phyloP scores from a whole-genome alignment of 345 rosid genomes.

The Firmiana major region DNA sequence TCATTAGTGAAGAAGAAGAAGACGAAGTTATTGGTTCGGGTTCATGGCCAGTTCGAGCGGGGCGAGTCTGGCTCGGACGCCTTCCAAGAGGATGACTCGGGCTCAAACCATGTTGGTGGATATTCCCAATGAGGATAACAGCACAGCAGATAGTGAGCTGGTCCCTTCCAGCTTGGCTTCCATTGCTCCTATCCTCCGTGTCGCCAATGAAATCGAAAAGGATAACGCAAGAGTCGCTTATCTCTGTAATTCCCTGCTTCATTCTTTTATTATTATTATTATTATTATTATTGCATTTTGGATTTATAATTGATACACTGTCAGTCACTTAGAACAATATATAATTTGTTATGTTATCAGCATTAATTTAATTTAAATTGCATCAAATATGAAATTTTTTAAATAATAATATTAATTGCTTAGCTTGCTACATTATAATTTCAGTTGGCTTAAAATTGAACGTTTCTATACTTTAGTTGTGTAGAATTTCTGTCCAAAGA shows the following conservation, averaged over 20 bases:
- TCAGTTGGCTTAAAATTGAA: no score
- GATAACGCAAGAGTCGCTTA: constrained; percentile 80
- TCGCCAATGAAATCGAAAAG: constrained; percentile 72
- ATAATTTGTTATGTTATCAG: no score
- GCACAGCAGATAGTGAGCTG: constrained; percentile 69
- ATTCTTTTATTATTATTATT: background rate
- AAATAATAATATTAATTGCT: no score
- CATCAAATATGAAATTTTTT: no score
- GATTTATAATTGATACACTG: background rate
- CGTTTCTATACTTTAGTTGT: no score
- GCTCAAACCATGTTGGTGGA: constrained; percentile 47
- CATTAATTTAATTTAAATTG: no score
- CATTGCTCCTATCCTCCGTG: constrained; percentile 79
- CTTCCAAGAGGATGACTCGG: constrained; percentile 46
- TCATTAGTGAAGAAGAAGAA: background rate
- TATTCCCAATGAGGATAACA: constrained; percentile 42
- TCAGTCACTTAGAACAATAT: background rate
- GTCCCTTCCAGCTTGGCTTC: constrained; percentile 77
- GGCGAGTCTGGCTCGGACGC: constrained; percentile 37
- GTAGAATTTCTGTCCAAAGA: no score
- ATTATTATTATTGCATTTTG: background rate
- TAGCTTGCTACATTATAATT: no score
- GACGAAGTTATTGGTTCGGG: background rate
- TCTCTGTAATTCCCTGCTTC: constrained; percentile 49
- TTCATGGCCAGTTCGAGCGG: constrained; percentile 83